These are phyloP conservation scores for Candida multigemmis DNA, from an alignment of 805 yeast species.

Conservation along the genomic window DNA sequence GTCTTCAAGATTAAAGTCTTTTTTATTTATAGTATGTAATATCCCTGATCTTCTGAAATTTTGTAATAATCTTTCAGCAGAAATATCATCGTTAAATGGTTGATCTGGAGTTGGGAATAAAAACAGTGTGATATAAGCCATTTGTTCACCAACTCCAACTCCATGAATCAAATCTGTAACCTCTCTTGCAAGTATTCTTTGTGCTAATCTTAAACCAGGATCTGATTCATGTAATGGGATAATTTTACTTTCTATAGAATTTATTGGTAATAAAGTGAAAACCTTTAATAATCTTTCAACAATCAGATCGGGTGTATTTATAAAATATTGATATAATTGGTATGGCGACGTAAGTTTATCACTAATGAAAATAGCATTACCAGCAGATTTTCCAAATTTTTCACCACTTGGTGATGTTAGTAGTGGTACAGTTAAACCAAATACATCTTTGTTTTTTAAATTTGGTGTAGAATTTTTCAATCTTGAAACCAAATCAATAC, in stretches of 20 bases:
- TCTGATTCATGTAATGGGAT: constrained; percentile 42
- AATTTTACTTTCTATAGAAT: constrained; percentile 42
- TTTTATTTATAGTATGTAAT: constrained; percentile 24
- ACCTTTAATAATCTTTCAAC: constrained; percentile 59
- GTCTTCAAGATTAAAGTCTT: constrained; percentile 23
- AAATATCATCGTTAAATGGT: constrained; percentile 35
- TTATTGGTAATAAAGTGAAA: constrained; percentile 70
- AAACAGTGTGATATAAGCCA: constrained; percentile 58
- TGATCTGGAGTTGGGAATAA: constrained; percentile 52
- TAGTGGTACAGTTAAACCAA: constrained; percentile 84
- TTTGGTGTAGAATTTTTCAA: constrained; percentile 16
- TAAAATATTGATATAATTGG: constrained; percentile 78
- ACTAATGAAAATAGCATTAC: constrained; percentile 89
- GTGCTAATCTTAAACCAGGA: constrained; percentile 67
- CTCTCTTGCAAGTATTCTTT: constrained; percentile 70
- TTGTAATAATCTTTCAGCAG: constrained; percentile 39
- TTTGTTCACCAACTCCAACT: constrained; percentile 58
- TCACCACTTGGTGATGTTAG: constrained; percentile 83
- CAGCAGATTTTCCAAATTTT: constrained; percentile 95
- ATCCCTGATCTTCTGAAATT: constrained; percentile 56
- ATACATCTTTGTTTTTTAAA: constrained; percentile 25
- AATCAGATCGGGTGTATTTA: constrained; percentile 70
- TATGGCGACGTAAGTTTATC: constrained; percentile 67
- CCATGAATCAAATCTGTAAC: constrained; percentile 88
- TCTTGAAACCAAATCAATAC: constrained; percentile 76